These are phyloP conservation scores for Penicillium sp. DNA, from an alignment of 2,329 filamentous ascomycete genomes.

Conservation along the genomic window DNA sequence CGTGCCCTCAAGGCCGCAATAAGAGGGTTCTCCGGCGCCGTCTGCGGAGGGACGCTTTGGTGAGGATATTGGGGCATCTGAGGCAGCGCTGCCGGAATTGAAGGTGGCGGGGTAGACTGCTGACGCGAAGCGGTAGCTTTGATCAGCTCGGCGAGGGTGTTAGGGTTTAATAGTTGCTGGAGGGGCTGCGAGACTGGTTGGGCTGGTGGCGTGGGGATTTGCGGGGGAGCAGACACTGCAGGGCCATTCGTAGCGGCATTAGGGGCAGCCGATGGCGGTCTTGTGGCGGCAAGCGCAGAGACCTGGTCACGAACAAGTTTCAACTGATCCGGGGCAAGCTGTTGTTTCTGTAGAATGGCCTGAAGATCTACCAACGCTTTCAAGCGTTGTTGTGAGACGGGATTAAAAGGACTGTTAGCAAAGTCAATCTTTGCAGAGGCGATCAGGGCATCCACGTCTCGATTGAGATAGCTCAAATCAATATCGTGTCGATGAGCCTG, in stretches of 20 bases:
- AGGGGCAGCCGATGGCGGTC: slow-evolving; percentile 15
- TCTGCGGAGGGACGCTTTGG: slow-evolving; percentile 47
- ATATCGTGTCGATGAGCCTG: slow-evolving; percentile 32
- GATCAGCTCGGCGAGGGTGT: slow-evolving; percentile 39
- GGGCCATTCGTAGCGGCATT: slow-evolving; percentile 15
- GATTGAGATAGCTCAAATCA: slow-evolving; percentile 64
- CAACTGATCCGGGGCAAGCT: slow-evolving; percentile 70
- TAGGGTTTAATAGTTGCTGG: slow-evolving; percentile 35
- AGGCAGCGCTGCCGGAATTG: slow-evolving; percentile 35
- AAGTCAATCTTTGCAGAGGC: slow-evolving; percentile 63
- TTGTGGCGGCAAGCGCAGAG: slow-evolving; percentile 56
- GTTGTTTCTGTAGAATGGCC: slow-evolving; percentile 65
- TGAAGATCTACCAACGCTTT: slow-evolving; percentile 81
- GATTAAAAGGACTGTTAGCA: slow-evolving; percentile 66
- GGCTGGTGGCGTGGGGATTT: slow-evolving; percentile 36
- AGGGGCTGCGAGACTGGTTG: slow-evolving; percentile 31
- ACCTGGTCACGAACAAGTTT: slow-evolving; percentile 78
- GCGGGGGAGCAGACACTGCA: slow-evolving; percentile 26
- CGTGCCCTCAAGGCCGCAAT: slow-evolving; percentile 60
- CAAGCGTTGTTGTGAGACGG: slow-evolving; percentile 65
- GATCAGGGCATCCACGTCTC: slow-evolving; percentile 74
- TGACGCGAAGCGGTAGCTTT: slow-evolving; percentile 37
- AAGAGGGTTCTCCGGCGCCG: slow-evolving; percentile 50
- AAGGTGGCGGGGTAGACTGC: slow-evolving; percentile 40
- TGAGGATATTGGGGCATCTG: slow-evolving; percentile 55